phyloP scores from a whole-genome alignment of 2,329 filamentous ascomycete genomes.

The Sclerotinia glacialis region DNA sequence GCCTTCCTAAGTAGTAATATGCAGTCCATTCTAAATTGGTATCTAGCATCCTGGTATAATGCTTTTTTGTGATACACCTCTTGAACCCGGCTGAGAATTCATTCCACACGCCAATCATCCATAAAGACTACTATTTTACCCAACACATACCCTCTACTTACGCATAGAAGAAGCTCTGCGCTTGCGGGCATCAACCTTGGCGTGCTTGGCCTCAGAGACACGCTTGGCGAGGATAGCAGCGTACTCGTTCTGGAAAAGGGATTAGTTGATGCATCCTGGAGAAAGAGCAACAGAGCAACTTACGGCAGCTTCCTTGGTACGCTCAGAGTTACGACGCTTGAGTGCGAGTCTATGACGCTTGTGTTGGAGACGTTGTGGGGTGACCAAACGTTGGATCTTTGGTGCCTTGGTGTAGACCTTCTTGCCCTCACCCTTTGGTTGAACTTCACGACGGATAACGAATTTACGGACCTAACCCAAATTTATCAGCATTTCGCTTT shows the following conservation, averaged over 20 bases:
- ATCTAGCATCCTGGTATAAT: constrained; percentile 23
- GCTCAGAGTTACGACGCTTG: constrained; percentile 96
- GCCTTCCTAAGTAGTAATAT: constrained; percentile 22
- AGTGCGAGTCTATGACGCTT: constrained; percentile 97
- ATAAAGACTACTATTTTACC: constrained; percentile 16
- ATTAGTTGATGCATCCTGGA: not conserved
- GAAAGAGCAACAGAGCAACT: constrained; percentile 42
- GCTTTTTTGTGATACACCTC: constrained; percentile 19
- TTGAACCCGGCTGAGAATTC: constrained; percentile 17
- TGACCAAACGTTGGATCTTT: constrained; percentile 99
- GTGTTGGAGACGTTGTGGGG: constrained; percentile 99
- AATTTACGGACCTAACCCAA: constrained; percentile 86
- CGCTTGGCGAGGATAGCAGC: constrained; percentile 94
- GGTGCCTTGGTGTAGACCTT: constrained; percentile 99
- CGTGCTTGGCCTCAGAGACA: constrained; percentile 91
- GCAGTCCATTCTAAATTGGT: constrained; percentile 19
- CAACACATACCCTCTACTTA: constrained; percentile 57
- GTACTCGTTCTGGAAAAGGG: constrained; percentile 77
- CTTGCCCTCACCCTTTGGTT: constrained; percentile 96
- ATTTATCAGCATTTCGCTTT: constrained; percentile 32
- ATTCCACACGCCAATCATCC: constrained; percentile 19
- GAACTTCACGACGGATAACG: constrained; percentile 97
- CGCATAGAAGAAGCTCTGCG: constrained; percentile 92
- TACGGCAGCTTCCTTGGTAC: constrained; percentile 98
- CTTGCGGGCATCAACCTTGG: constrained; percentile 94